phyloP scores from a whole-genome alignment of 306 rosid genomes.

The Sechiopsis laciniata region DNA sequence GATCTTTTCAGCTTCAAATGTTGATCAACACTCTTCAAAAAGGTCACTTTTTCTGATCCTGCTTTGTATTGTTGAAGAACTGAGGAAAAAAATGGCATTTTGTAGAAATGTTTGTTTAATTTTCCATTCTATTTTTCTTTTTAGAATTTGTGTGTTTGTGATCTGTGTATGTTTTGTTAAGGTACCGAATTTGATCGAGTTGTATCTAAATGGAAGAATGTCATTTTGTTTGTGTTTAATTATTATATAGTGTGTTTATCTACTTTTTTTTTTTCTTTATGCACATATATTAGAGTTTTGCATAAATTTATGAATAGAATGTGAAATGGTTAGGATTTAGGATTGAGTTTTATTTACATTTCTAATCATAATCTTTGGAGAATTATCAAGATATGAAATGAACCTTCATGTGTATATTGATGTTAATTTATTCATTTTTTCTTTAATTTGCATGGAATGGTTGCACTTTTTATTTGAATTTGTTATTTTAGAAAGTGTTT shows the following conservation, averaged over 20 bases:
- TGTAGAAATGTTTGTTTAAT: conserved; percentile 1
- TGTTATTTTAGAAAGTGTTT: too few relatives aligned
- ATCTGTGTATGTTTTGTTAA: conserved; percentile 8
- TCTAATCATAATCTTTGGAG: neutral
- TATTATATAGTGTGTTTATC: neutral
- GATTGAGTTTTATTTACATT: neutral
- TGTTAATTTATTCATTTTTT: neutral
- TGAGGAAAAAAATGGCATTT: neutral
- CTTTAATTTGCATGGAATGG: neutral
- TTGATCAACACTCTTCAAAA: neutral
- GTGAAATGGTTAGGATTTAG: neutral
- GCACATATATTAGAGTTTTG: neutral
- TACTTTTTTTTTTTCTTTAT: neutral
- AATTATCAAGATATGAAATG: neutral
- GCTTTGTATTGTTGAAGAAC: neutral
- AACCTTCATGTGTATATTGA: neutral
- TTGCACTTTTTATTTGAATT: too few relatives aligned
- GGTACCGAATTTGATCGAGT: neutral
- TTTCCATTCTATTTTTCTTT: neutral
- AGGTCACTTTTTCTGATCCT: too few relatives aligned
- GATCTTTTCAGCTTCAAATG: conserved; percentile 14
- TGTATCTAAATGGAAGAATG: conserved; percentile 5
- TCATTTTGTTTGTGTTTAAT: neutral
- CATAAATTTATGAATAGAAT: neutral
- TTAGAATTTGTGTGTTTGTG: conserved; percentile 10